Evolutionary conservation across 768 basidiomycete species (phyloP).

Genomic region (Xerocomellus chrysenteron): DNA sequence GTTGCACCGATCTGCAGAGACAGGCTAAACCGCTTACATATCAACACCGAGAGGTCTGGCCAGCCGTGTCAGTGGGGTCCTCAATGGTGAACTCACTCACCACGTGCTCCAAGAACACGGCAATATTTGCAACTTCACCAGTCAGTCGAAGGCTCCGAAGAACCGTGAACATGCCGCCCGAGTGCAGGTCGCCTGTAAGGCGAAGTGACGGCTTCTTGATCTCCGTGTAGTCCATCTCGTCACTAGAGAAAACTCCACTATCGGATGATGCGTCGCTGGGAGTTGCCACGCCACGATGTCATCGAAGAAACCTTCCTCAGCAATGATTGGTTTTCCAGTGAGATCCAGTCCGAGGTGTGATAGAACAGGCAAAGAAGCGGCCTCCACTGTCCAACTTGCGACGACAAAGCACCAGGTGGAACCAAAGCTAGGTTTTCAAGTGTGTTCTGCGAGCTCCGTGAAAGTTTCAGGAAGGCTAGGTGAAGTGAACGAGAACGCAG

Average conservation of each 20-base stretch:
- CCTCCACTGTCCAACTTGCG: conserved; percentile 72
- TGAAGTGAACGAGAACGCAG: no score
- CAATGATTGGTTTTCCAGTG: conserved; percentile 61
- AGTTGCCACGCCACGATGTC: conserved; percentile 66
- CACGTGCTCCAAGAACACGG: conserved; percentile 69
- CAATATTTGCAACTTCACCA: conserved; percentile 67
- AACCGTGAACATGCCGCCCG: conserved; percentile 55
- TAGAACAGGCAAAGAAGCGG: conserved; percentile 58
- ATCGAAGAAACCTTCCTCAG: conserved; percentile 76
- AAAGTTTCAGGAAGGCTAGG: no score
- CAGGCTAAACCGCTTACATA: conserved; percentile 60
- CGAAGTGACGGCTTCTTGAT: conserved; percentile 67
- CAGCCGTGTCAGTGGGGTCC: conserved; percentile 54
- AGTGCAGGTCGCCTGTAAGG: conserved; percentile 58
- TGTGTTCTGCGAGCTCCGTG: no score
- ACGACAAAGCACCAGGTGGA: conserved; percentile 39
- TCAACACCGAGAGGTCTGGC: conserved; percentile 61
- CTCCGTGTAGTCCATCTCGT: conserved; percentile 31
- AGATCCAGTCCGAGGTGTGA: conserved; percentile 34
- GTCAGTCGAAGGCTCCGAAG: conserved; percentile 64
- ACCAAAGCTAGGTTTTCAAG: no score
- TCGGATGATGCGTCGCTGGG: conserved; percentile 71
- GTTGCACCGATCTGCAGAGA: conserved; percentile 62
- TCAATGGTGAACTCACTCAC: conserved; percentile 44
- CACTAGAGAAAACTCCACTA: conserved; percentile 75